Base-by-base conservation (phyloP, 2,329 filamentous ascomycete species). In the Clarireedia sp. region DNA sequence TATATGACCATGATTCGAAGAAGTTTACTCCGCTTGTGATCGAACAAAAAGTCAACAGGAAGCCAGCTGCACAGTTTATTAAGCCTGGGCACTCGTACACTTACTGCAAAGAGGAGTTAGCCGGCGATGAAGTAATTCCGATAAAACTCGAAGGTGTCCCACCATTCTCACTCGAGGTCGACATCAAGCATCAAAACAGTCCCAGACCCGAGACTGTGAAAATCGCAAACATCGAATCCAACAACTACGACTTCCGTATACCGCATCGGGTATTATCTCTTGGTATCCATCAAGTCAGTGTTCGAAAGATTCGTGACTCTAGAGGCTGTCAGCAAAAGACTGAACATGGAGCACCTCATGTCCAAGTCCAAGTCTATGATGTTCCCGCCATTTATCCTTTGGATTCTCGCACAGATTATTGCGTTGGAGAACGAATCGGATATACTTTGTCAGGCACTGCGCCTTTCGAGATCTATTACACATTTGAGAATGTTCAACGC, bases 1-100 rank as follows among this genome's bases (percentile, higher is more conserved):
- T 95, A 55, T 99, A 99, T 72, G 83, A 88, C 64, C 82, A 85
- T 66, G 83, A 89, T 64, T 77, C 79, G 58, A 79, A 75, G 62
- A 81, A 81, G 61, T 85, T 86, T 65, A 75, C 77, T 19, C 81
- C 86, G 5, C 70, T 96, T 36, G 75, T 81, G 12, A 75, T 99
- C 33, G 82, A 87, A 63, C 94, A 99, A 70, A 86, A 79, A 23
- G 90, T 99, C 49, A 87, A 96, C 66, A 79, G 89, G 14, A 87
- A 87, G 57, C 94, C 94, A 1, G 82, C 85, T 2, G 94, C 91
- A 3, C 78, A 80, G 5, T 99, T 99, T 67, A 78, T 80, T 57
- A 89, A 89, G 62, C 89, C 91, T 3, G 91, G 91, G 16, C 94
- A 94, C 70, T 91, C 89, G 0, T 96, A 96, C 76, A 95, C 94